Conservation (phyloP, 2,329 filamentous ascomycete genomes). For the Diaporthe sp. region DNA sequence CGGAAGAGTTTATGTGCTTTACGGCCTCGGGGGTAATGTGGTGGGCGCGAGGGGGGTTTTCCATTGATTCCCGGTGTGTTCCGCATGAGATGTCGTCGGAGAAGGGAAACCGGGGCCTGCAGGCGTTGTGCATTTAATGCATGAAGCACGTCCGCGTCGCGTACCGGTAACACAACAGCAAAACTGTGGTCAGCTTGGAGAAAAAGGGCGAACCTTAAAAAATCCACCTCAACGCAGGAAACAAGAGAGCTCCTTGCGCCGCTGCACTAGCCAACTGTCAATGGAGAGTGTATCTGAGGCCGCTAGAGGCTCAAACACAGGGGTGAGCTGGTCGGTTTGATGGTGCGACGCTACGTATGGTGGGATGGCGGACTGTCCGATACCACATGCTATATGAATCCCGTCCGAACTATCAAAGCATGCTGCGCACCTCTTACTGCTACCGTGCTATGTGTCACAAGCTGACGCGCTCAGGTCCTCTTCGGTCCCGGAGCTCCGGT, state of each 20-base stretch:
- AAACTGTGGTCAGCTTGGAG: neutral
- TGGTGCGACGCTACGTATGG: constrained; percentile 39
- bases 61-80: constrained; percentile 22
- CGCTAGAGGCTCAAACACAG: constrained; percentile 37
- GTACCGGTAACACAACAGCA: constrained; percentile 12
- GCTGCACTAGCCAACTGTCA: constrained; percentile 22
- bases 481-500: constrained; percentile 18
- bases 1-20: neutral
- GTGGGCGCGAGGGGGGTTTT: neutral
- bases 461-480: constrained; percentile 23
- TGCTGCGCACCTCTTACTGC: neutral
- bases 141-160: constrained; percentile 18
- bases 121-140: constrained; percentile 15
- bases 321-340: constrained; percentile 27
- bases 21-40: neutral
- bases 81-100: constrained; percentile 20
- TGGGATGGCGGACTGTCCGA: constrained; percentile 19
- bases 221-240: neutral
- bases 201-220: constrained; percentile 17
- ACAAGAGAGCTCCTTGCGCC: neutral
- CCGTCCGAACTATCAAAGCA: constrained; percentile 26
- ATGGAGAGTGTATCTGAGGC: constrained; percentile 12
- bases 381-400: constrained; percentile 9
- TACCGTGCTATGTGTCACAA: constrained; percentile 23
- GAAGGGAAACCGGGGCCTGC: neutral